Percentiles rank a stretch among this genome's conserved stretches.
Evolutionary conservation across 2,329 filamentous ascomycete genomes (phyloP).

Genomic region (Tolypocladium ophioglossoides): DNA sequence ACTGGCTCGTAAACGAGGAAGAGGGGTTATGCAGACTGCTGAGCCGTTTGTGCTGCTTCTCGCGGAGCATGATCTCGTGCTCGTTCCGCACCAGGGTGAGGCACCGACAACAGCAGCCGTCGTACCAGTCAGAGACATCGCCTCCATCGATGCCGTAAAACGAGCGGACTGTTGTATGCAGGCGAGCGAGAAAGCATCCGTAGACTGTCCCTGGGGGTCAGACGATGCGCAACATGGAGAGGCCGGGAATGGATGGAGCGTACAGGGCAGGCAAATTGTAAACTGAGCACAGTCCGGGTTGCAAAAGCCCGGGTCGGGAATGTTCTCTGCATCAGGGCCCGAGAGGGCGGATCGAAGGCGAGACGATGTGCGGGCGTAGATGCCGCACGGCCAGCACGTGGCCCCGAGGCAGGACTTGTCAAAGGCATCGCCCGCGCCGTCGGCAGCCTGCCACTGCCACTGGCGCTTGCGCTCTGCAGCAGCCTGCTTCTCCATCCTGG

Average conservation of each 20-base stretch:
- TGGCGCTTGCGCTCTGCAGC: conserved; percentile 2
- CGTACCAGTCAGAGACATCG: conserved; percentile 10
- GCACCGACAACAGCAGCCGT: conserved; percentile 18
- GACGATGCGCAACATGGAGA: neutral
- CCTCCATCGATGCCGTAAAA: conserved; percentile 21
- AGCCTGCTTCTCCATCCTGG: conserved; percentile 11
- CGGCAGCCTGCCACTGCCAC: conserved; percentile 9
- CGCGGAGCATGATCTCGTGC: conserved; percentile 20
- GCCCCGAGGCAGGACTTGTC: conserved; percentile 5
- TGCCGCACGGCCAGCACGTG: conserved; percentile 12
- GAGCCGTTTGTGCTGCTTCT: conserved; percentile 8
- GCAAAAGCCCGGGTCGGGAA: conserved; percentile 7
- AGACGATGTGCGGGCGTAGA: conserved; percentile 16
- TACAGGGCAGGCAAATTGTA: conserved; percentile 16
- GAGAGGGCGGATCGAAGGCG: conserved; percentile 12
- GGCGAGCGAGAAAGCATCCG: conserved; percentile 13
- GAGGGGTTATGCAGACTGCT: conserved; percentile 3
- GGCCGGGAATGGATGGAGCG: neutral
- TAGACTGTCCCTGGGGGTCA: conserved; percentile 15
- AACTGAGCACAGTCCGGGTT: conserved; percentile 14
- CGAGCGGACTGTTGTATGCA: conserved; percentile 19
- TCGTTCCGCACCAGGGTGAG: conserved; percentile 17
- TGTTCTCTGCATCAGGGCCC: conserved; percentile 8
- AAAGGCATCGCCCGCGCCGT: neutral
- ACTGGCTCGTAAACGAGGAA: conserved; percentile 7